Percentiles rank a stretch among this genome's conserved stretches.
These are phyloP conservation scores for Penicillium griseofulvum DNA, from an alignment of 2,329 filamentous ascomycete genomes.

Conservation along the genomic window DNA sequence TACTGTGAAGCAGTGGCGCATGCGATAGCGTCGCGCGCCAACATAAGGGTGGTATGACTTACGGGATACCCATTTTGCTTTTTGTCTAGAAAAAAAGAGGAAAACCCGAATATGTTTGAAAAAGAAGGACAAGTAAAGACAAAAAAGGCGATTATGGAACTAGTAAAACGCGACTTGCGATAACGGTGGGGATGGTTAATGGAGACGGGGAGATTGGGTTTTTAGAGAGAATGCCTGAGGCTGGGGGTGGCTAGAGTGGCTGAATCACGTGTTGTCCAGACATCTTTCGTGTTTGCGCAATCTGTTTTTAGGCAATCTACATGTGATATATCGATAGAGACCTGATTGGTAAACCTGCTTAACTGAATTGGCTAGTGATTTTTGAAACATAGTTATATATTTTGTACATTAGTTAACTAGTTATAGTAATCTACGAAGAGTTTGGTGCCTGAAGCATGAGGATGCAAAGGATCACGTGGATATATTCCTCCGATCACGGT, in stretches of 20 bases:
- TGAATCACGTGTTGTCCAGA: background rate
- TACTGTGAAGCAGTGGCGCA: constrained; percentile 15
- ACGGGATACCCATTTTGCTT: constrained; percentile 44
- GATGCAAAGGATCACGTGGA: background rate
- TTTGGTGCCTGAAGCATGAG: background rate
- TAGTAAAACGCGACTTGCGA: constrained; percentile 6
- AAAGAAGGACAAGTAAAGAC: constrained; percentile 1
- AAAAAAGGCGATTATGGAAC: background rate
- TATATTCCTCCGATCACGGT: background rate
- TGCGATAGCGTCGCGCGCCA: constrained; percentile 9
- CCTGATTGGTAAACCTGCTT: background rate
- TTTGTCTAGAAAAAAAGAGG: background rate
- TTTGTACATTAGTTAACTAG: too few species aligned
- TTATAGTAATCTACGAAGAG: background rate
- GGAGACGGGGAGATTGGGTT: constrained; percentile 23
- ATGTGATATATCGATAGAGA: background rate
- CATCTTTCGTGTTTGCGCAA: background rate
- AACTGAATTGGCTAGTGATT: background rate
- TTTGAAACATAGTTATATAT: too few species aligned
- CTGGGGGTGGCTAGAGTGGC: background rate
- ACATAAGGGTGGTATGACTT: constrained; percentile 26
- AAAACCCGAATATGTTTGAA: background rate
- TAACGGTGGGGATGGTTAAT: constrained; percentile 12
- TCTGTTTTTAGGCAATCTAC: background rate
- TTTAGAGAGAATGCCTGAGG: constrained; percentile 20